A percentile compares a stretch with the other conserved stretches of the same genome.
Conservation (phyloP, 306 rosid genomes). For the Clitoria ternatea region DNA sequence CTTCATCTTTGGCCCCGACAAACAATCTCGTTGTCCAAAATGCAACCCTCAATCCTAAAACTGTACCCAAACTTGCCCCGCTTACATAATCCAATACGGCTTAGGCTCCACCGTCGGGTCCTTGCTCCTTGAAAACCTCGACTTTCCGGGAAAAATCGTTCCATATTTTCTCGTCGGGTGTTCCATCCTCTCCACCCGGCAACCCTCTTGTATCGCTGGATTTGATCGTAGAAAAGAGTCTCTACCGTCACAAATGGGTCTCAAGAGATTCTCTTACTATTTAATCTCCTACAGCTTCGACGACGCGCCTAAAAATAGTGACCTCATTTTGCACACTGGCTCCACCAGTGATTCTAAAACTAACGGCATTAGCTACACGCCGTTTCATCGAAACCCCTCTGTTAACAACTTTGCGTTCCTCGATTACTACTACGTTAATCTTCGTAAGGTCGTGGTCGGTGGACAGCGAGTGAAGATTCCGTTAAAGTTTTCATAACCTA, state of each 20-base stretch:
- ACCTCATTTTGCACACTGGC: conserved; percentile 43
- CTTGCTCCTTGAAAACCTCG: conserved; percentile 50
- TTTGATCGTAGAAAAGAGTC: conserved; percentile 73
- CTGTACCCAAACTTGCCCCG: conserved; percentile 51
- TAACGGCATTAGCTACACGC: conserved; percentile 50
- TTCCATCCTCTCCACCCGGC: conserved; percentile 61
- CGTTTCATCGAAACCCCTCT: conserved; percentile 51
- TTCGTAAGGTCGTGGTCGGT: conserved; percentile 61
- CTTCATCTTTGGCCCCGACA: conserved; percentile 46
- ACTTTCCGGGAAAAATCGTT: conserved; percentile 37
- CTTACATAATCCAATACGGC: conserved; percentile 61
- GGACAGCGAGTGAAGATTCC: conserved; percentile 51
- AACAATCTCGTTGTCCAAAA: conserved; percentile 43
- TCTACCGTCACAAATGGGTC: conserved; percentile 64
- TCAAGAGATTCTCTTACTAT: conserved; percentile 69
- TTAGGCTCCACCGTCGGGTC: conserved; percentile 60
- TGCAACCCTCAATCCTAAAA: conserved; percentile 29
- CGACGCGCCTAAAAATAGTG: conserved; percentile 48
- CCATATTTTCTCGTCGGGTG: conserved; percentile 65
- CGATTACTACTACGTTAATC: conserved; percentile 59
- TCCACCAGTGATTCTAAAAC: conserved; percentile 28
- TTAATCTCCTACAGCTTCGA: conserved; percentile 58
- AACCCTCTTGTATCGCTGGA: conserved; percentile 87
- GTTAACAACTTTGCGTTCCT: conserved; percentile 33
- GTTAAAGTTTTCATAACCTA: conserved; percentile 39